A percentile compares a stretch with the other conserved stretches of the same genome.
Evolutionary conservation across 2,329 filamentous ascomycete genomes (phyloP).

Genomic region (Neocatenulostroma microsporum): DNA sequence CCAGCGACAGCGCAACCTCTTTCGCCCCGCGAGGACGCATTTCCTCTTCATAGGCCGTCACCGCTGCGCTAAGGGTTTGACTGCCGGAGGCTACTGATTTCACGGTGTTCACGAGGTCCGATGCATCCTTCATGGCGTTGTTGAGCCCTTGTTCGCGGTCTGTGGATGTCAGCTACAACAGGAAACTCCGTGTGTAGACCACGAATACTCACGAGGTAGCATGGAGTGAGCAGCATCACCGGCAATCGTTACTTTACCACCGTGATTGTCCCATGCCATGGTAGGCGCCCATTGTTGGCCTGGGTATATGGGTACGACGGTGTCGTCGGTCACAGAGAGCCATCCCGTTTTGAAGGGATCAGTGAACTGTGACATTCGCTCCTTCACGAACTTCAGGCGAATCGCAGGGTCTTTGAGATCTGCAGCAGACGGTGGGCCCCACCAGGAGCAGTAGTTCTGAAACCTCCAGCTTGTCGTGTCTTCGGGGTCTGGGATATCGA

Average conservation of each 20-base stretch:
- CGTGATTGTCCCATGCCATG: not conserved
- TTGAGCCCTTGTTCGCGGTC: constrained; percentile 13
- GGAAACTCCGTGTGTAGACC: not conserved
- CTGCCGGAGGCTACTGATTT: constrained; percentile 2
- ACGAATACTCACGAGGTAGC: not conserved
- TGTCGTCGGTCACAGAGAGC: constrained; percentile 3
- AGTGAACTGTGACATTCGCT: constrained; percentile 1
- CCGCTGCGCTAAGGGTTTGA: constrained; percentile 6
- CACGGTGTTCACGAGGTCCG: constrained; percentile 9
- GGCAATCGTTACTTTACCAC: constrained; percentile 9
- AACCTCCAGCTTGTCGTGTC: constrained; percentile 6
- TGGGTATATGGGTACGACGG: constrained; percentile 6
- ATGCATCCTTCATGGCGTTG: constrained; percentile 12
- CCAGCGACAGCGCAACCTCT: constrained; percentile 11
- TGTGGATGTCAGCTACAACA: not conserved
- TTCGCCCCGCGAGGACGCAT: constrained; percentile 12
- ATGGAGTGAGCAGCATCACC: constrained; percentile 11
- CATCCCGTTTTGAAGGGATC: constrained; percentile 6
- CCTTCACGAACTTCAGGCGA: not conserved
- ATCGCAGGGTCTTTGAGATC: constrained; percentile 1
- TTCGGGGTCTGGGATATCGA: not conserved
- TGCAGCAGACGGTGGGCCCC: constrained; percentile 2
- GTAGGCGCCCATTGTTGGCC: constrained; percentile 8
- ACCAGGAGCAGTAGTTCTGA: constrained; percentile 4
- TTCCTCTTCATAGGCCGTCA: constrained; percentile 12